Evolutionary conservation across 192 early-diverging fungal species (phyloP), one percentile per base, ranked within the genome.

Genomic region (Gryganskiella cystojenkinii): DNA sequence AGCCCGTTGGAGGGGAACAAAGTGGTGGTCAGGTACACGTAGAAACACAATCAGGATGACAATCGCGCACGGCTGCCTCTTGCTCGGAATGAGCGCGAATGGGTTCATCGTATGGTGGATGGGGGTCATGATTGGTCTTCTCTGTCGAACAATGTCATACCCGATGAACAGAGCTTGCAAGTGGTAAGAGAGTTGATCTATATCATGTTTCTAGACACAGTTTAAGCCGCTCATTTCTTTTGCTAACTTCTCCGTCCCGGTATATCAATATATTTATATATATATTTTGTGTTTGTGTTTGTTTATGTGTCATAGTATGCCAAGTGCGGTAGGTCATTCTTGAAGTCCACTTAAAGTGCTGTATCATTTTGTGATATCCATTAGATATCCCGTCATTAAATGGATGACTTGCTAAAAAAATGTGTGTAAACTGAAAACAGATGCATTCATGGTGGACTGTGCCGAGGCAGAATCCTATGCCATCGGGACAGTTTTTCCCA

Each of bases 11-110:
- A 45, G 47, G 47, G 27, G 57, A 27, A 45, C 24, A 59, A 59
- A 24, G 57, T 59, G 24, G 57, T 59, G 13, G 42, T 45, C 3
- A 59, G 57, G 57, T 59, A 59, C 57, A 59, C 37, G 19, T 59
- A 43, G 57, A 64, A 53, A 35, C 61, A 64, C 43, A 64, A 35
- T 37, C 34, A 64, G 10, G 61, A 40, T 53, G 61, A 64, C 35
- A 50, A 64, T 53, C 61, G 61, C 33, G 61, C 61, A 53, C 50
- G 27, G 50, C 27, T 53, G 35, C 61, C 61, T 61, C n/a, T n/a
- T n/a, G n/a, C n/a, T n/a, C n/a, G 43, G 25, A 60, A 60, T n/a
- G 43, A 60, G 60, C 45, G 45, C 60, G 45, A 61, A 22, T 61
- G 45, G 44, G 27, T 47, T 61, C 46, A 17, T 50, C 46, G 61